Evolutionary conservation across 2,329 filamentous ascomycete species (phyloP).

Genomic region (Scopulariopsis brevicaulis): DNA sequence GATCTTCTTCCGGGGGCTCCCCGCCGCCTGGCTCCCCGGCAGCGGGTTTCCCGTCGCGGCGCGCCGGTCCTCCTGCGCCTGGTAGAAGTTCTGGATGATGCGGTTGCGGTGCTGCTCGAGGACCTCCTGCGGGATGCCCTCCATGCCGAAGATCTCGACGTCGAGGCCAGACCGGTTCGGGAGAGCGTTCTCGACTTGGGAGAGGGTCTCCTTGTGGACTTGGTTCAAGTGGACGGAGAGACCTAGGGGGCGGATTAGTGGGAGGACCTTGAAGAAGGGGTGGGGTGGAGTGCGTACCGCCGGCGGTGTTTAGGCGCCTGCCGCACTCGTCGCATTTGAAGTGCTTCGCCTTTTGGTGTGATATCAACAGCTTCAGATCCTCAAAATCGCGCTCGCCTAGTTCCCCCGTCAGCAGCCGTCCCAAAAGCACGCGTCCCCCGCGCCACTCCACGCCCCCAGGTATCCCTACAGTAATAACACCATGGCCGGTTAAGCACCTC

Average conservation of each 20-base stretch:
- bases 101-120: slow-evolving; percentile 74
- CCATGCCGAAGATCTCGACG: slow-evolving; percentile 97
- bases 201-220: slow-evolving; percentile 89
- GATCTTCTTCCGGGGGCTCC: slow-evolving; percentile 59
- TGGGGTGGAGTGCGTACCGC: slow-evolving; percentile 47
- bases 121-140: slow-evolving; percentile 84
- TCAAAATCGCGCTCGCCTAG: slow-evolving; percentile 88
- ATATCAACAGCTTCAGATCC: slow-evolving; percentile 90
- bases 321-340: slow-evolving; percentile 94
- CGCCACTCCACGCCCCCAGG: neutral
- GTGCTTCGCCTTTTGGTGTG: slow-evolving; percentile 98
- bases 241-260: slow-evolving; percentile 40
- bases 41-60: slow-evolving; percentile 75
- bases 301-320: slow-evolving; percentile 82
- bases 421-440: neutral
- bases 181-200: slow-evolving; percentile 82
- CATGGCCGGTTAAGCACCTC: slow-evolving; percentile 80
- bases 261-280: neutral
- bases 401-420: neutral
- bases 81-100: slow-evolving; percentile 76
- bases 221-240: slow-evolving; percentile 96
- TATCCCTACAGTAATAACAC: slow-evolving; percentile 82
- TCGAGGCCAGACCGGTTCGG: slow-evolving; percentile 77
- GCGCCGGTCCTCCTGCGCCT: slow-evolving; percentile 72
- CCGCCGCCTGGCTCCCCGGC: slow-evolving; percentile 41